A percentile compares a stretch with the other conserved stretches of the same genome.
Conservation (phyloP, 768 basidiomycete genomes). For the Naematelia aurantialba region DNA sequence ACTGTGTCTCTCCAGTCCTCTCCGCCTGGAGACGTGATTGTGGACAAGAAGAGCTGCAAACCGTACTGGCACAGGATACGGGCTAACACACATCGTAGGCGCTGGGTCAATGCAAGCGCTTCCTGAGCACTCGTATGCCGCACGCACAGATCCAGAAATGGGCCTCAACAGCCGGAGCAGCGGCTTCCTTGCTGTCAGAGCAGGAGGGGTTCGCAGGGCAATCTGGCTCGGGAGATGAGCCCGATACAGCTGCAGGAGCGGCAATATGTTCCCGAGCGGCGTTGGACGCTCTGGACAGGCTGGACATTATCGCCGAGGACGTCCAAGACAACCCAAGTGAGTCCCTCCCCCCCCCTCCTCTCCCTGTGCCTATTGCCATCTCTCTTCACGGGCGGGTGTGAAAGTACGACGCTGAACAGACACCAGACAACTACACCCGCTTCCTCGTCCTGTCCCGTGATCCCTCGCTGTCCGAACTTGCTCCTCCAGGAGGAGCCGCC, state of each 20-base stretch:
- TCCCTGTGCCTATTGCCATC: not conserved
- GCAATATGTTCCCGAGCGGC: slow-evolving; percentile 44
- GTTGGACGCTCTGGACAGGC: slow-evolving; percentile 12
- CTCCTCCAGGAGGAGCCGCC: not conserved
- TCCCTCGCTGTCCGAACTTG: not conserved
- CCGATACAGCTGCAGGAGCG: too few relatives aligned
- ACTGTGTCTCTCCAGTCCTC: not conserved
- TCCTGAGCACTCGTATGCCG: slow-evolving; percentile 30
- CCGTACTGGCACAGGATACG: too few relatives aligned
- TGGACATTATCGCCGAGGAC: slow-evolving; percentile 33
- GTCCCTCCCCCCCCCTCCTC: too few relatives aligned
- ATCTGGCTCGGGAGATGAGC: too few relatives aligned
- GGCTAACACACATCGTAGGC: slow-evolving; percentile 40
- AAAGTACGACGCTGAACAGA: not conserved
- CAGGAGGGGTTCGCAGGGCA: too few relatives aligned
- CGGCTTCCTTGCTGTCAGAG: slow-evolving; percentile 20
- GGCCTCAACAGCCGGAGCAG: slow-evolving; percentile 46
- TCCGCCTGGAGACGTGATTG: not conserved
- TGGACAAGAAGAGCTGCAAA: not conserved
- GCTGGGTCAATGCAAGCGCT: slow-evolving; percentile 45
- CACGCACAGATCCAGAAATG: slow-evolving; percentile 21
- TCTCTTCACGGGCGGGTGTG: not conserved
- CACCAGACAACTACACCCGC: slow-evolving; percentile 46
- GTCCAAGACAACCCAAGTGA: slow-evolving; percentile 40
- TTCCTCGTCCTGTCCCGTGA: slow-evolving; percentile 38